Conservation (phyloP, 176 grass and related monocot species). For the Pontederia crassipes region DNA sequence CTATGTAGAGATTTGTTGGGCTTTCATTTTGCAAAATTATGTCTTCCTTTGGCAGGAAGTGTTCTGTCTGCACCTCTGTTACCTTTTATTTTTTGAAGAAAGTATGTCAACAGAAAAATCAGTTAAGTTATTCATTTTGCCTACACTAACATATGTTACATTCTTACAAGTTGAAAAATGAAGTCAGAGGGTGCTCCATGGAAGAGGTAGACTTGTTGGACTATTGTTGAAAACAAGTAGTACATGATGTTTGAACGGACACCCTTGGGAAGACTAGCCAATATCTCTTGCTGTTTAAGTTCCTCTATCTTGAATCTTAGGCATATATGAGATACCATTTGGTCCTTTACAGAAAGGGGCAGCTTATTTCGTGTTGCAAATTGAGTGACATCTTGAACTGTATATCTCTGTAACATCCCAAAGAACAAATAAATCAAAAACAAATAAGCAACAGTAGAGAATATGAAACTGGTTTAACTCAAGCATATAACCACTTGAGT, state of each 20-base stretch:
- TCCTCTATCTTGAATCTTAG: neutral
- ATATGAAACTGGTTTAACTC: neutral
- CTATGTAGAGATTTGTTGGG: neutral
- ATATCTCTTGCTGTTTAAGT: neutral
- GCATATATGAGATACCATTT: conserved; percentile 2
- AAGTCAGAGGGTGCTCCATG: neutral
- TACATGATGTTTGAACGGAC: neutral
- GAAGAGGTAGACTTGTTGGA: neutral
- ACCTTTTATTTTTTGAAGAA: neutral
- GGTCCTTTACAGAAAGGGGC: neutral
- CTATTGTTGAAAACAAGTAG: neutral
- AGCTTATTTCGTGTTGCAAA: neutral
- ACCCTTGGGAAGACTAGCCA: neutral
- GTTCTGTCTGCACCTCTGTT: neutral
- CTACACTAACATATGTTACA: neutral
- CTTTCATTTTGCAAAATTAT: neutral
- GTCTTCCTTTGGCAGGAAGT: neutral
- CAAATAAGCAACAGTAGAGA: neutral
- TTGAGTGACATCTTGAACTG: neutral
- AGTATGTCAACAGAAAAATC: neutral
- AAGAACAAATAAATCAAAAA: neutral
- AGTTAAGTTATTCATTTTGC: neutral
- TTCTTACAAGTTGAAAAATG: neutral
- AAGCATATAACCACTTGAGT: neutral
- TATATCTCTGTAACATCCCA: neutral